A percentile compares a stretch with the other conserved stretches of the same genome.
Conservation (phyloP, 345 rosid genomes). For the Barbarea vulgaris region DNA sequence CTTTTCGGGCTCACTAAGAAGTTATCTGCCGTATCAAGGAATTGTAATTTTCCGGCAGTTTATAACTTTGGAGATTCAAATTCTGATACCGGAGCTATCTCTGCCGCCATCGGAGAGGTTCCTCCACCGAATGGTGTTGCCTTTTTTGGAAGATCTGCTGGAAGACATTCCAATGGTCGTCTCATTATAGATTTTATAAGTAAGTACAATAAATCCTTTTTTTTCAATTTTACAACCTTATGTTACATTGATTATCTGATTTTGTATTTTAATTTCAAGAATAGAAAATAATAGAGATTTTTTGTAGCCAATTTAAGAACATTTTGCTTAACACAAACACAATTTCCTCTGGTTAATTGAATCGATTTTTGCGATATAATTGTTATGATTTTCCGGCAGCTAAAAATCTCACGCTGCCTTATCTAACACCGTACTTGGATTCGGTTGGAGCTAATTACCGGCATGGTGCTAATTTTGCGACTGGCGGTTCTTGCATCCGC, state of each 20-base stretch:
- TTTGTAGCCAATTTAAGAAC: neutral
- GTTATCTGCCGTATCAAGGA: neutral
- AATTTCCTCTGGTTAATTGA: neutral
- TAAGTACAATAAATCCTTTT: constrained; percentile 18
- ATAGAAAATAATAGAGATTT: too few species aligned
- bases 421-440: constrained; percentile 67
- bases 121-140: constrained; percentile 69
- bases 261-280: neutral
- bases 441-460: constrained; percentile 63
- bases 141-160: constrained; percentile 68
- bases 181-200: constrained; percentile 69
- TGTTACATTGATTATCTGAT: neutral
- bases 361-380: neutral
- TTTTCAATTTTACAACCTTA: neutral
- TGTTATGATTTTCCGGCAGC: constrained; percentile 42
- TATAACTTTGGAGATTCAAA: constrained; percentile 85
- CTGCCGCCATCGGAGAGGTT: constrained; percentile 56
- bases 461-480: constrained; percentile 77
- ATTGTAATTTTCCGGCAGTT: constrained; percentile 48
- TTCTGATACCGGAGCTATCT: constrained; percentile 70
- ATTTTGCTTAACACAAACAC: neutral
- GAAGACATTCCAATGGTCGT: constrained; percentile 71
- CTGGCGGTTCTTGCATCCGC: constrained; percentile 72
- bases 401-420: constrained; percentile 60
- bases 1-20: constrained; percentile 4